Percentiles rank a stretch among this genome's conserved stretches.
Conservation (phyloP, 2,329 filamentous ascomycete species). For the Amesomyces nigricolor region DNA sequence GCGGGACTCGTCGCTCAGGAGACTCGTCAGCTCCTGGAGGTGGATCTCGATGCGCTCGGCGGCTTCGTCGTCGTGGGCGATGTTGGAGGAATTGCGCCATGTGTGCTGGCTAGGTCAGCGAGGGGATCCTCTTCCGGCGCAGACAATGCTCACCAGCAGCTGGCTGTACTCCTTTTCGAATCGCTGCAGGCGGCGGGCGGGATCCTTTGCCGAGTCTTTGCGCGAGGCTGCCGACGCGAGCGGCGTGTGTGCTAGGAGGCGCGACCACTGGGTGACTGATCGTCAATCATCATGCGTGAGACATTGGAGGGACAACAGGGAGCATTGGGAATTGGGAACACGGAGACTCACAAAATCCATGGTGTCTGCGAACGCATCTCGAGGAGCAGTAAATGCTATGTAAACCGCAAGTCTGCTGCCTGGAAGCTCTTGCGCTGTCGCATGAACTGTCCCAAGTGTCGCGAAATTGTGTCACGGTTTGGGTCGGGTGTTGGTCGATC, state of each 20-base stretch:
- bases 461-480: constrained; percentile 29
- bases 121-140: background rate
- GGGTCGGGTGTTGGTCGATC: background rate
- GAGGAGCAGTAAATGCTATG: constrained; percentile 13
- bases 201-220: constrained; percentile 57
- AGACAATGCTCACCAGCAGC: constrained; percentile 45
- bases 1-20: constrained; percentile 84
- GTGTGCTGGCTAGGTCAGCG: constrained; percentile 39
- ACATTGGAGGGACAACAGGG: too few relatives aligned
- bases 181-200: constrained; percentile 57
- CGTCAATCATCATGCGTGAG: background rate
- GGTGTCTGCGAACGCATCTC: constrained; percentile 44
- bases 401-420: constrained; percentile 14
- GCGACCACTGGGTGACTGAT: constrained; percentile 51
- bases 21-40: constrained; percentile 59
- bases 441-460: constrained; percentile 31
- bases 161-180: constrained; percentile 63
- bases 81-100: constrained; percentile 58
- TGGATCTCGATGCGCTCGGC: constrained; percentile 58
- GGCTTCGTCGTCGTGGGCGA: constrained; percentile 54
- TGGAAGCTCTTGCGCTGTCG: constrained; percentile 15
- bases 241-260: constrained; percentile 58
- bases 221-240: constrained; percentile 50
- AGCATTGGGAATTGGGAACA: too few relatives aligned
- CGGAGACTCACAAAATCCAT: constrained; percentile 50